Base-by-base conservation (phyloP, 1,284 basidiomycete genomes). In the Austroboletus olivaceoglutinosus region DNA sequence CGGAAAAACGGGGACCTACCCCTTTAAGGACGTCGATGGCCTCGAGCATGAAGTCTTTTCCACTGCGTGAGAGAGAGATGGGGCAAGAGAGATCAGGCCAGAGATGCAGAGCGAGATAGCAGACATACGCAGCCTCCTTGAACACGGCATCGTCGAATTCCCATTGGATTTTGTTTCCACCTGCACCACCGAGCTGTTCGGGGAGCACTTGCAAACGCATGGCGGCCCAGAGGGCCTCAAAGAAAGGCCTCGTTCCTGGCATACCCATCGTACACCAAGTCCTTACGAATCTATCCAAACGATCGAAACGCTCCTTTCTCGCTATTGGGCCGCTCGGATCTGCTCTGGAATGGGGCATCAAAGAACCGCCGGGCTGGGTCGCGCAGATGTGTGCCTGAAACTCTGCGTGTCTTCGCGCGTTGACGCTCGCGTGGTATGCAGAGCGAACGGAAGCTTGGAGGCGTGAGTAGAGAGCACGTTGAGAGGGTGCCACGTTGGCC, bases 81-180 rank as follows among this genome's bases (percentile, higher is more conserved):
- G 55, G n/a, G 22, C 38, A 23, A 52, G 21, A 38, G 37, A 47
- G 40, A 45, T 63, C 25, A 67, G 41, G 50, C 37, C 19, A 43
- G 36, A 31, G 9, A 42, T 31, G 13, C n/a, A 46, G 43, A 31
- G 23, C 21, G 22, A 40, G 49, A 51, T 50, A 54, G 55, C 49
- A 13, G 33, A 80, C 87, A 76, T 75, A 89, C 87, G 85, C 88
- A 59, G 88, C 78, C 70, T 91, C 88, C 63, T 88, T 87, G 71
- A 90, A 87, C 27, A 91, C 86, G 30, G 87, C 87, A 70, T 91
- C 88, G 65, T 91, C 89, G 34, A 91, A 75, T 70, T 89, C 85
- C 88, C 88, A 91, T 65, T 85, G 77, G 51, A 90, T 82, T 60
- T 76, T 74, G 60, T 74, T 74, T 43, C 68, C 67, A 40, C 86